These are phyloP conservation scores for Gastrolobium bilobum DNA, from an alignment of 306 rosid species.

Conservation along the genomic window DNA sequence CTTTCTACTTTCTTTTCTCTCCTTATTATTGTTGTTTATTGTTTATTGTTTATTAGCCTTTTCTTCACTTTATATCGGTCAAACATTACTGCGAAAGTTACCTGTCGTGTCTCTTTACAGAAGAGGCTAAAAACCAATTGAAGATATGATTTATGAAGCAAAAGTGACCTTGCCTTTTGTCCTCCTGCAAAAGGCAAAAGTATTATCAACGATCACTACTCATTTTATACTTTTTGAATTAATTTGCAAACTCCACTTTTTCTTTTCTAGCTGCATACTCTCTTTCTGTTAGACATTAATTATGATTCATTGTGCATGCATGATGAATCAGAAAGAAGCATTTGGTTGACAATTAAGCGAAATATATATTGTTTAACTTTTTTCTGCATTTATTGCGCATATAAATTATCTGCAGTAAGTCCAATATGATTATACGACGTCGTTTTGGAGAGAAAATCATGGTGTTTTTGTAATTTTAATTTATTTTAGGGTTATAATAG, in stretches of 20 bases:
- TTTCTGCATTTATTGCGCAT: too few species aligned
- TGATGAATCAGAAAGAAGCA: conserved; percentile 2
- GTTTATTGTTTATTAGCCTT: conserved; percentile 31
- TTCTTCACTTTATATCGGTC: conserved; percentile 51
- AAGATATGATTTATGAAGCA: conserved; percentile 45
- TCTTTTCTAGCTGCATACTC: neutral
- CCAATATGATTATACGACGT: too few species aligned
- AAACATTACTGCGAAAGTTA: conserved; percentile 57
- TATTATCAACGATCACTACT: neutral
- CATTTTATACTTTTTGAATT: conserved; percentile 19
- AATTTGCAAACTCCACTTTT: conserved; percentile 13
- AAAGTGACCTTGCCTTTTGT: conserved; percentile 56
- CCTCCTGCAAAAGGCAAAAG: conserved; percentile 28
- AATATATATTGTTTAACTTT: too few species aligned
- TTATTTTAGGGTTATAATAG: too few species aligned
- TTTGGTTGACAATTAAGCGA: neutral
- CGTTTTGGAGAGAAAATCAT: too few species aligned
- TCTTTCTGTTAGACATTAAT: neutral
- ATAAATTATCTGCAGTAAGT: too few species aligned
- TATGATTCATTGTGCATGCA: neutral
- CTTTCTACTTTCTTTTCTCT: neutral
- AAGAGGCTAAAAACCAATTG: conserved; percentile 41
- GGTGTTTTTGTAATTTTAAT: too few species aligned
- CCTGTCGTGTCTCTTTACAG: conserved; percentile 35
- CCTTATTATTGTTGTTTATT: neutral